Conservation (phyloP, 371 early-diverging fungal species). For the Mortierella sp. region DNA sequence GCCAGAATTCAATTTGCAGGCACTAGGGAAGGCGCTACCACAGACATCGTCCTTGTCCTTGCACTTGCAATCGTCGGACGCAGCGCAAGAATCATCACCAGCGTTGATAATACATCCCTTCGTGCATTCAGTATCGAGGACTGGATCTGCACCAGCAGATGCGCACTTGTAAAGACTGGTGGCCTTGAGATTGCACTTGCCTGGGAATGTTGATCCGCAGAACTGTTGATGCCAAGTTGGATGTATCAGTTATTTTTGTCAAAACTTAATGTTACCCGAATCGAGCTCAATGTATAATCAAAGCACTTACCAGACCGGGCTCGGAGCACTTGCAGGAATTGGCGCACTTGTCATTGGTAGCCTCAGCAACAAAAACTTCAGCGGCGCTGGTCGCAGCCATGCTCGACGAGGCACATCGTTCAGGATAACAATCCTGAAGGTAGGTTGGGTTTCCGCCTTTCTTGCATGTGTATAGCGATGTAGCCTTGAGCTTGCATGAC, state of each 20-base stretch:
- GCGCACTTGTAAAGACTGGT: conserved; percentile 5
- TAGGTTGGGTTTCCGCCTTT: not conserved
- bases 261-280: too few relatives aligned
- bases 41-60: conserved; percentile 9
- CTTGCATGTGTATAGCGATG: conserved; percentile 3
- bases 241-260: too few relatives aligned
- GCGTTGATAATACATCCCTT: conserved; percentile 9
- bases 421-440: not conserved
- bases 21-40: conserved; percentile 7
- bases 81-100: conserved; percentile 6
- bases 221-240: not conserved
- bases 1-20: not conserved
- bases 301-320: conserved; percentile 2
- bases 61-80: conserved; percentile 4
- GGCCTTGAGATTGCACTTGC: not conserved
- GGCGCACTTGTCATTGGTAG: not conserved
- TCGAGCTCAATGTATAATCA: not conserved
- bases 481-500: conserved; percentile 4
- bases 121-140: not conserved
- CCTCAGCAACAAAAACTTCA: not conserved
- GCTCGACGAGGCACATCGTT: conserved; percentile 3
- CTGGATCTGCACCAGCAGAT: not conserved
- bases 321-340: not conserved
- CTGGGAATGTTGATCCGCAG: conserved; percentile 11
- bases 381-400: not conserved